Conservation (phyloP, 2,329 filamentous ascomycete genomes). For the Ceratocystis colombiana region DNA sequence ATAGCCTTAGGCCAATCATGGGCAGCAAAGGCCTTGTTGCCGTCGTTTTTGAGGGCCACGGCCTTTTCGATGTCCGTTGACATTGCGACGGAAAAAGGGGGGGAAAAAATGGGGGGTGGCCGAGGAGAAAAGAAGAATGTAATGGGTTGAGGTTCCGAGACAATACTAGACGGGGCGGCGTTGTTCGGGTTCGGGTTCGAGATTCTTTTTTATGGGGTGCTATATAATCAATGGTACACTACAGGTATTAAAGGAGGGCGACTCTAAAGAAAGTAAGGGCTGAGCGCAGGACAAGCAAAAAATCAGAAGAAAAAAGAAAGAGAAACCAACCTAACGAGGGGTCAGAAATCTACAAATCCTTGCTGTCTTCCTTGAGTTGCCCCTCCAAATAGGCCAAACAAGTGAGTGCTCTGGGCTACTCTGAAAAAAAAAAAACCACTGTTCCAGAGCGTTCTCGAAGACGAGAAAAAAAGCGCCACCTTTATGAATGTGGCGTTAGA, state of each 20-base stretch:
- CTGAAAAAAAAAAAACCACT: too few species aligned
- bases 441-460: conserved; percentile 15
- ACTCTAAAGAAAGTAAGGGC: not conserved
- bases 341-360: conserved; percentile 8
- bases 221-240: not conserved
- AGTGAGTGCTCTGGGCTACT: too few species aligned
- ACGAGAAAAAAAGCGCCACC: not conserved
- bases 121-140: not conserved
- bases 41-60: conserved; percentile 77
- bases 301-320: not conserved
- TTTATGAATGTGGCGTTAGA: not conserved
- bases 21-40: conserved; percentile 81
- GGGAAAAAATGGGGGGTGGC: not conserved
- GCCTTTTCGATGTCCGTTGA: conserved; percentile 53
- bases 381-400: not conserved
- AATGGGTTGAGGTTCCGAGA: not conserved
- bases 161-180: not conserved
- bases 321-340: not conserved
- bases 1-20: conserved; percentile 81
- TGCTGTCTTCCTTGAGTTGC: not conserved
- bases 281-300: not conserved
- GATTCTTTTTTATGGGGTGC: not conserved
- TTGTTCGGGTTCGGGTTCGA: conserved; percentile 13
- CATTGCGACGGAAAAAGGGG: conserved; percentile 32
- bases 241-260: conserved; percentile 3